A percentile compares a stretch with the other conserved stretches of the same genome.
These are phyloP conservation scores for Terana coerulea DNA, from an alignment of 768 basidiomycete species.

Conservation along the genomic window DNA sequence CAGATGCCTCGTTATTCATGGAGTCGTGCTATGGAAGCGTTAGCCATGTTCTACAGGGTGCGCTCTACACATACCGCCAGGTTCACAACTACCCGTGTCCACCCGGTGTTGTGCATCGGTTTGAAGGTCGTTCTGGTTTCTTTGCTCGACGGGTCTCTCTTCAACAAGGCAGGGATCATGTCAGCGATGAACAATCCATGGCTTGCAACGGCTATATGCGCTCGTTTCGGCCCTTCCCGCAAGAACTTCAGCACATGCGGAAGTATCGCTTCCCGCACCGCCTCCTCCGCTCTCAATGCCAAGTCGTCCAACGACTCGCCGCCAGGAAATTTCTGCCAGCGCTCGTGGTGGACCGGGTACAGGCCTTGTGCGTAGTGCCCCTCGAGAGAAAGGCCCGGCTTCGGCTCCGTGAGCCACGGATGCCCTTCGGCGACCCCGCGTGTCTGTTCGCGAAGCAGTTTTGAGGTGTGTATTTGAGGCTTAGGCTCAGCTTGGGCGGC, in stretches of 20 bases:
- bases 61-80: conserved; percentile 32
- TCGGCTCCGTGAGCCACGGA: conserved; percentile 34
- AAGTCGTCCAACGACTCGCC: conserved; percentile 71
- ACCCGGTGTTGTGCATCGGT: conserved; percentile 65
- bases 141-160: conserved; percentile 32
- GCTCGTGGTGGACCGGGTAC: conserved; percentile 45
- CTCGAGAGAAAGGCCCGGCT: conserved; percentile 23
- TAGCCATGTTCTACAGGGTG: background rate
- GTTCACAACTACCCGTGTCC: conserved; percentile 53
- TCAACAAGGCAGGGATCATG: conserved; percentile 48
- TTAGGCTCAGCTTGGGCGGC: conserved; percentile 43
- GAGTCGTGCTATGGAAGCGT: conserved; percentile 21
- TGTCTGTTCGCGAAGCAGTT: conserved; percentile 59
- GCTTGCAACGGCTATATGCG: conserved; percentile 68
- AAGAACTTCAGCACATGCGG: conserved; percentile 47
- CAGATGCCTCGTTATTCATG: conserved; percentile 17
- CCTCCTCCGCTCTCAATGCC: conserved; percentile 45
- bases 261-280: conserved; percentile 50
- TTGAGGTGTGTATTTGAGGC: conserved; percentile 43
- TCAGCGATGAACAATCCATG: conserved; percentile 65
- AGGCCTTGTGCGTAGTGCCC: conserved; percentile 50
- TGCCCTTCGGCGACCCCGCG: conserved; percentile 72
- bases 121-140: conserved; percentile 33
- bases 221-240: conserved; percentile 30
- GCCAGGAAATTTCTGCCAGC: conserved; percentile 56